A percentile compares a stretch with the other conserved stretches of the same genome.
Conservation (phyloP, 495 filamentous ascomycete genomes). For the Penicillium bovifimosum region DNA sequence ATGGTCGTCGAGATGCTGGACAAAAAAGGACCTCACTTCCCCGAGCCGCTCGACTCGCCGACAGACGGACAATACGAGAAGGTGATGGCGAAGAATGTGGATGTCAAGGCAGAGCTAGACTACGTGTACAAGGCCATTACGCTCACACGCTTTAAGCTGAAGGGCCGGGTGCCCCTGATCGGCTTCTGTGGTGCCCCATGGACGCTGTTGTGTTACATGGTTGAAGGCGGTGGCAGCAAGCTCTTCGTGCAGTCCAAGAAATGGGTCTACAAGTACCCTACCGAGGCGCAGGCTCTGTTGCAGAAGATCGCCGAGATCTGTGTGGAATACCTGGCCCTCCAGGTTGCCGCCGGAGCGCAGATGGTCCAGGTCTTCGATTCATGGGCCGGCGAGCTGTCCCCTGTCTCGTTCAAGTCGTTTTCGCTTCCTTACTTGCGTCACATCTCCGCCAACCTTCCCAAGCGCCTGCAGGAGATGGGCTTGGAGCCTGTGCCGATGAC, state of each 20-base stretch:
- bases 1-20: constrained; percentile 97
- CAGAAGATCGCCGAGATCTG: constrained; percentile 89
- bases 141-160: constrained; percentile 78
- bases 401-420: constrained; percentile 73
- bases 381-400: constrained; percentile 92
- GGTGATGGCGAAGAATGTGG: constrained; percentile 69
- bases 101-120: constrained; percentile 75
- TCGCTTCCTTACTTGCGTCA: constrained; percentile 79
- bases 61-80: constrained; percentile 74
- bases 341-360: constrained; percentile 87
- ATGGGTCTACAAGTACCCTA: constrained; percentile 88
- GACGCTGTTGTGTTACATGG: constrained; percentile 98
- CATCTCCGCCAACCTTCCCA: constrained; percentile 74
- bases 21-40: constrained; percentile 92
- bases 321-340: constrained; percentile 86
- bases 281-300: constrained; percentile 71
- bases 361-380: constrained; percentile 98
- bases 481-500: constrained; percentile 88
- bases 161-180: constrained; percentile 83
- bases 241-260: constrained; percentile 87
- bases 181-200: constrained; percentile 98
- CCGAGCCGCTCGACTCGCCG: constrained; percentile 70
- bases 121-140: constrained; percentile 97
- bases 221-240: constrained; percentile 92
- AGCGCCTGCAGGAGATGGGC: constrained; percentile 62